Base-by-base conservation (phyloP, 139 green algal genomes). In the Tetradesmus lagerheimii region DNA sequence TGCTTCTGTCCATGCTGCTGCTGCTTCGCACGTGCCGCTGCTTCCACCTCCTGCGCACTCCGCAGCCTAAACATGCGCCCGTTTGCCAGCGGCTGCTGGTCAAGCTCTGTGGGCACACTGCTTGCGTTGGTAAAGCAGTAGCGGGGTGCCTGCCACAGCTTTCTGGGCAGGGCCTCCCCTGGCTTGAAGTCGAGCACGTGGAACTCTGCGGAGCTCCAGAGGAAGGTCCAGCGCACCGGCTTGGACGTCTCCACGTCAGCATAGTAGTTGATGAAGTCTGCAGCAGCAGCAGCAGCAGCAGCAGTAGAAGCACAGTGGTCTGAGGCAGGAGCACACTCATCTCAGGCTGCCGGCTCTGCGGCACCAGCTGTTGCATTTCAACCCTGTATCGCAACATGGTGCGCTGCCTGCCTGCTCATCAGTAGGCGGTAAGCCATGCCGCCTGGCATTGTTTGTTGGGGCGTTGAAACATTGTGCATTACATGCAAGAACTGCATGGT, bases 181-280 rank as follows among this genome's bases (percentile, higher is more conserved):
- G 43, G 38, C 8, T 79, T n/a, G 29, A 39, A 91, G 4, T 37
- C 23, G 11, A 91, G 45, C 29, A 87, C 78, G 45, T 91, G 87
- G 39, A 91, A 91, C 50, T 91, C 87, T 35, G 87, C 87, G 23
- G 37, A 35, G 16, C 41, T 81, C 53, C 77, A 80, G 1, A 86
- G 53, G 79, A 91, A 91, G 1, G 87, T 91, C 87, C 87, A 91
- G 38, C 87, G 77, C 34, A 91, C 87, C 4, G 87, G 87, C 20
- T n/a, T 35, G 57, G 23, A 38, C 20, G 62, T 87, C 6, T 83
- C 74, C 27, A 43, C 39, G n/a, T 85, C 80, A n/a, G 78, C 79
- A 79, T 91, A 91, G 78, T 91, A 91, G 76, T 78, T 85, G 50
- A 86, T 90, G 75, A 85, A 85, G 23, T 85, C 50, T 86, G 85